Evolutionary conservation across 2,329 filamentous ascomycete species (phyloP), one percentile per base, ranked within the genome.

Genomic region (Didymella glomerata): DNA sequence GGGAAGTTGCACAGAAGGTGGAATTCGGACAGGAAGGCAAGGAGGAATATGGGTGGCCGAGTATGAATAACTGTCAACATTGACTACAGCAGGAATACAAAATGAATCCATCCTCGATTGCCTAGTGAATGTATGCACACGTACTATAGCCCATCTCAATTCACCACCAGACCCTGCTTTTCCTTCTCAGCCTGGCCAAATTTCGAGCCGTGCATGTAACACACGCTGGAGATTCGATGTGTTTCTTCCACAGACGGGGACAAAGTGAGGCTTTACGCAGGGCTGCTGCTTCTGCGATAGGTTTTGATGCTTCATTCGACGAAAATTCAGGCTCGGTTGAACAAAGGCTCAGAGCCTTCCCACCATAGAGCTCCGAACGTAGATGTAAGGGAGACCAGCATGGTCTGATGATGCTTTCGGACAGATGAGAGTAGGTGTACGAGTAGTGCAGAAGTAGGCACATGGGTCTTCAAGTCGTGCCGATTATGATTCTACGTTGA

Each of bases 381-480:
- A 5, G 5, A 27, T 14, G 41, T 9, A 27, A 4, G 6, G 13
- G 13, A n/a, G 41, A 27, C 41, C 28, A n/a, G 18, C 47, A 48
- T 8, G 32, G 32, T 14, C 5, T 48, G 47, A 14, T 28, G 7
- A 48, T 10, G 22, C 13, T 38, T 27, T 48, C 47, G 9, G 47
- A 20, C 4, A 32, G 22, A 16, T 48, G 47, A 18, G 30, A 14
- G 16, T 32, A 48, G n/a, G 32, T 27, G 32, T 48, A 48, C 2
- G 47, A 38, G 32, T 24, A 48, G n/a, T 28, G 22, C 2, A 48
- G 13, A 14, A 48, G 22, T 38, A 48, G 32, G 14, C 47, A 48
- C 47, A 48, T 48, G 13, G 13, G 30, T 36, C 32, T 36, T n/a
- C 9, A 4, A 34, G 3, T 5, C 16, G 16, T 18, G 14, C 32